phyloP scores from a whole-genome alignment of 805 yeast species.

The Kodamaea fukazawae region DNA sequence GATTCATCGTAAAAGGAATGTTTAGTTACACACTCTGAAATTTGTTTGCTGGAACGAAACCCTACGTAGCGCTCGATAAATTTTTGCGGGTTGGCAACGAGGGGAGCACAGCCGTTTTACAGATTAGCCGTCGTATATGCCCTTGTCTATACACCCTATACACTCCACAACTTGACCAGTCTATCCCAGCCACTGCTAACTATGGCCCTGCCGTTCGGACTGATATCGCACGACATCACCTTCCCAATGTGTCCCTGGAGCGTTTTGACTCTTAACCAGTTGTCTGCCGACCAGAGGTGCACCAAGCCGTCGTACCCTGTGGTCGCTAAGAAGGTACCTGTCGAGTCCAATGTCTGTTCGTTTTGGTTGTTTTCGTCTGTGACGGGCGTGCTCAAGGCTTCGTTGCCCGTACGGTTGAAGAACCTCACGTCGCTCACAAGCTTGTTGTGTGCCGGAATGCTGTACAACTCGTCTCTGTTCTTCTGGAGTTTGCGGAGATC shows the following conservation, averaged over 20 bases:
- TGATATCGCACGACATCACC: slow-evolving; percentile 66
- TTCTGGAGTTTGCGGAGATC: slow-evolving; percentile 56
- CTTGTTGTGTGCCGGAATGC: slow-evolving; percentile 74
- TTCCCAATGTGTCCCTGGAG: slow-evolving; percentile 61
- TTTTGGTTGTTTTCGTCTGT: slow-evolving; percentile 31
- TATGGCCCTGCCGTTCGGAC: slow-evolving; percentile 40
- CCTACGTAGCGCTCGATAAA: background rate
- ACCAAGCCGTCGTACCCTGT: slow-evolving; percentile 71
- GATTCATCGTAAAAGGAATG: slow-evolving; percentile 52
- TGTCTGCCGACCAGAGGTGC: slow-evolving; percentile 60
- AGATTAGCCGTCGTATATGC: background rate
- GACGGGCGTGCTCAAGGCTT: slow-evolving; percentile 18
- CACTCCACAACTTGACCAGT: slow-evolving; percentile 62
- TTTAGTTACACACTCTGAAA: too few relatives aligned
- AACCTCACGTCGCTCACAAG: slow-evolving; percentile 66
- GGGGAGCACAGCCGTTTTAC: background rate
- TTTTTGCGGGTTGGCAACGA: background rate
- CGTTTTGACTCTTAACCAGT: slow-evolving; percentile 58
- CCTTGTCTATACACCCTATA: background rate
- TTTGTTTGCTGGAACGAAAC: background rate
- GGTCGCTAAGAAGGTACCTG: slow-evolving; percentile 54
- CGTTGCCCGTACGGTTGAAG: slow-evolving; percentile 25
- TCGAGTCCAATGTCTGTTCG: slow-evolving; percentile 23
- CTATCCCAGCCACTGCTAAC: slow-evolving; percentile 84
- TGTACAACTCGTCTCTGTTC: slow-evolving; percentile 33